Percentiles rank a stretch among this genome's conserved stretches.
phyloP scores from a whole-genome alignment of 352 stramenopile genomes.

The Phytopythium aichiense region DNA sequence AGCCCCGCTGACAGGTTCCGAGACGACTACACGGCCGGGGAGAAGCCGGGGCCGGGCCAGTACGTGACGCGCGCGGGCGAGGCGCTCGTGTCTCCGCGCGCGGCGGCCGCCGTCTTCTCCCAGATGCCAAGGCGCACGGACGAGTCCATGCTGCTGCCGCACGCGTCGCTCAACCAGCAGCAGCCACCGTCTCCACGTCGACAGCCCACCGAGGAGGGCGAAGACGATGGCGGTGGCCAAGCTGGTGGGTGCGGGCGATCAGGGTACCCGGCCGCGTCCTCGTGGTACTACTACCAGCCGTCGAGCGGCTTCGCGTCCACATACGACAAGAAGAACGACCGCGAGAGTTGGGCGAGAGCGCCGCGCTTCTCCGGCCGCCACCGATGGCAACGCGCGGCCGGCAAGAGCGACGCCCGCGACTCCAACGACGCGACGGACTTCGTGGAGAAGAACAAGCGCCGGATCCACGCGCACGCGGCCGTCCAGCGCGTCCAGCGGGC shows the following conservation, averaged over 20 bases:
- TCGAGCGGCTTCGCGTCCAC: slow-evolving; percentile 27
- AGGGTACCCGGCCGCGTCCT: slow-evolving; percentile 1
- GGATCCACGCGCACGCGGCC: slow-evolving; percentile 19
- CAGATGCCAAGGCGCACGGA: slow-evolving; percentile 37
- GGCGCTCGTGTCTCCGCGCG: slow-evolving; percentile 20
- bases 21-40: slow-evolving; percentile 33
- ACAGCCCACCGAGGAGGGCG: not conserved
- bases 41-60: slow-evolving; percentile 39
- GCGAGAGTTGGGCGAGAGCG: slow-evolving; percentile 38
- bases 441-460: slow-evolving; percentile 28
- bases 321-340: slow-evolving; percentile 19
- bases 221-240: not conserved
- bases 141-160: not conserved
- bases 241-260: not conserved
- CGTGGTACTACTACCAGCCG: slow-evolving; percentile 46
- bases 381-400: slow-evolving; percentile 1
- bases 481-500: slow-evolving; percentile 18
- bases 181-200: not conserved
- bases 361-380: slow-evolving; percentile 24
- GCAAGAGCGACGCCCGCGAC: slow-evolving; percentile 1
- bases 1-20: slow-evolving; percentile 55
- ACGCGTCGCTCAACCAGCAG: not conserved
- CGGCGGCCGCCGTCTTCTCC: slow-evolving; percentile 41
- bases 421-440: slow-evolving; percentile 14
- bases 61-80: slow-evolving; percentile 34